These are phyloP conservation scores for Xenoacremonium recifei DNA, from an alignment of 2,329 filamentous ascomycete species.

Conservation along the genomic window DNA sequence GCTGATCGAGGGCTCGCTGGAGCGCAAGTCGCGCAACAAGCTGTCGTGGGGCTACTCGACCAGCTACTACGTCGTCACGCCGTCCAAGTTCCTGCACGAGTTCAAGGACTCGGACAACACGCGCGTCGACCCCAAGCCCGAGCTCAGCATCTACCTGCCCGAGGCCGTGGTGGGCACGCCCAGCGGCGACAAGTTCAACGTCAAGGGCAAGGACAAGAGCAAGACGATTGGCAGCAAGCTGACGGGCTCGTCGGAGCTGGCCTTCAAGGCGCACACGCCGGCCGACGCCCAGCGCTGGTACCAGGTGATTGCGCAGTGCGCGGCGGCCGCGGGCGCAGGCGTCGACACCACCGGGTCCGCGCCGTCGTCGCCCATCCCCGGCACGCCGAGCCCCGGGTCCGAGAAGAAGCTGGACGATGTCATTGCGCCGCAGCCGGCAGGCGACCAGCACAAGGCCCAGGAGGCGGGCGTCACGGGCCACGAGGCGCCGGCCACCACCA, in stretches of 20 bases:
- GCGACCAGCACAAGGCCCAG: slow-evolving; percentile 37
- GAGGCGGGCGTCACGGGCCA: slow-evolving; percentile 45
- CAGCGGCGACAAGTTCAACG: slow-evolving; percentile 80
- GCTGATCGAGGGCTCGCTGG: slow-evolving; percentile 82
- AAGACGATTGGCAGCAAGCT: slow-evolving; percentile 80
- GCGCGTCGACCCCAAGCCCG: slow-evolving; percentile 72
- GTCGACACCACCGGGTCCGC: slow-evolving; percentile 26
- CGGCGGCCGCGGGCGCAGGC: slow-evolving; percentile 51
- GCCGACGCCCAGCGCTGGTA: slow-evolving; percentile 85
- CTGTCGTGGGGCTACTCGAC: slow-evolving; percentile 73
- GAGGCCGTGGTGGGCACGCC: slow-evolving; percentile 76
- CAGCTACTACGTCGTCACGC: slow-evolving; percentile 87
- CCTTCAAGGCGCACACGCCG: slow-evolving; percentile 83
- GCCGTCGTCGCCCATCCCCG: slow-evolving; percentile 27
- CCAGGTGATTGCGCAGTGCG: slow-evolving; percentile 64
- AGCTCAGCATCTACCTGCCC: slow-evolving; percentile 87
- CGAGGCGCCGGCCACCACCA: slow-evolving; percentile 20
- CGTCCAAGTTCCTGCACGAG: slow-evolving; percentile 86
- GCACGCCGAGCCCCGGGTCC: slow-evolving; percentile 3
- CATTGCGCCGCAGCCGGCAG: slow-evolving; percentile 9
- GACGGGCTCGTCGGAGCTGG: slow-evolving; percentile 73
- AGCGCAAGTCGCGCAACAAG: slow-evolving; percentile 88
- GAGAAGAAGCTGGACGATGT: slow-evolving; percentile 12
- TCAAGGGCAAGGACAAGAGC: slow-evolving; percentile 92
- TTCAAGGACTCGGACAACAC: slow-evolving; percentile 87